Conservation (phyloP, 768 basidiomycete genomes). For the Candolleomyces aberdarensis region DNA sequence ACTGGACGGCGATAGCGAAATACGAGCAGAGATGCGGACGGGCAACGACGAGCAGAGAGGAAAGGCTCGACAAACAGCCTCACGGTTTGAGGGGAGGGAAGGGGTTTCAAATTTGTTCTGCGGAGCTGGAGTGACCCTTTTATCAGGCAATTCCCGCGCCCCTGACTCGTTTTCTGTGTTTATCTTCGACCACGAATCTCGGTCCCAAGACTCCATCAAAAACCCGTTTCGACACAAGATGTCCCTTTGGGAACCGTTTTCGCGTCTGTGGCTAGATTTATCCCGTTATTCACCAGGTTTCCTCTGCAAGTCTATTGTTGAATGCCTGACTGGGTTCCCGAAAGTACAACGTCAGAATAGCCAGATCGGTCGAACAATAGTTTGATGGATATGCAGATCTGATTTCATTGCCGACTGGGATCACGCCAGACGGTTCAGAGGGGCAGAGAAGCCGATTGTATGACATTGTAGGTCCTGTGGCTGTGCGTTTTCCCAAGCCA, state of each 20-base stretch:
- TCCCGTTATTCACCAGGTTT: background rate
- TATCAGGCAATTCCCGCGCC: slow-evolving; percentile 32
- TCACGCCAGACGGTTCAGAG: background rate
- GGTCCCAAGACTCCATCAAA: slow-evolving; percentile 2
- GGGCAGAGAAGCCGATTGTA: slow-evolving; percentile 12
- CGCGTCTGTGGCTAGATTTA: background rate
- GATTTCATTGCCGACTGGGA: slow-evolving; percentile 5
- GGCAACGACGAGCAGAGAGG: slow-evolving; percentile 8
- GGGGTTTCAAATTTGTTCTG: slow-evolving; percentile 33
- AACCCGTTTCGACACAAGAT: slow-evolving; percentile 2
- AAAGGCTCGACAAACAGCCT: slow-evolving; percentile 1
- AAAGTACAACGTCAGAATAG: slow-evolving; percentile 5
- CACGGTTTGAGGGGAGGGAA: slow-evolving; percentile 14
- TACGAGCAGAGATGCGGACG: slow-evolving; percentile 12
- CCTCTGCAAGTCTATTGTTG: background rate
- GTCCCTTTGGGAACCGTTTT: slow-evolving; percentile 6
- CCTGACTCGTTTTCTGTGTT: slow-evolving; percentile 17
- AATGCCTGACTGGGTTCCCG: background rate
- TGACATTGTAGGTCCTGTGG: slow-evolving; percentile 24
- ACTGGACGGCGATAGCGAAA: slow-evolving; percentile 32
- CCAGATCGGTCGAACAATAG: slow-evolving; percentile 17
- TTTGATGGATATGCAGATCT: slow-evolving; percentile 12
- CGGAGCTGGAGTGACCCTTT: slow-evolving; percentile 28
- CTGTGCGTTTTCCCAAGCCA: slow-evolving; percentile 9
- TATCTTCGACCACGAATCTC: slow-evolving; percentile 5